phyloP scores from a whole-genome alignment of 768 basidiomycete species.

The Amanita polypyramis region DNA sequence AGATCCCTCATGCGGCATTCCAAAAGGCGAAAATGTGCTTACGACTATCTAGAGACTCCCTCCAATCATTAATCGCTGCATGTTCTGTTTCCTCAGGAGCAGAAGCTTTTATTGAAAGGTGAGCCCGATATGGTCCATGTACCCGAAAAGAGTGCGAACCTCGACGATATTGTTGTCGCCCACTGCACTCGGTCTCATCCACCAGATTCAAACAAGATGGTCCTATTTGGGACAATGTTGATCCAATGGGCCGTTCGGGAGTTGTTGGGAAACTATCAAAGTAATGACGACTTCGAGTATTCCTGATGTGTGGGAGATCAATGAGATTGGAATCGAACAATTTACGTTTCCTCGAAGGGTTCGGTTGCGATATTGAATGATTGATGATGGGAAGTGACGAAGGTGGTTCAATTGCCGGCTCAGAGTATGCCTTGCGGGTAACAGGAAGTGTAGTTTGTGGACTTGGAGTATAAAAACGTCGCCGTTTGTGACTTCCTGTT shows the following conservation, averaged over 20 bases:
- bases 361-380: slow-evolving; percentile 2
- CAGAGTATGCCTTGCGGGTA: neutral
- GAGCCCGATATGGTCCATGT: neutral
- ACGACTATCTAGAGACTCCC: neutral
- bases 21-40: neutral
- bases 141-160: neutral
- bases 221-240: neutral
- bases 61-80: too few relatives aligned
- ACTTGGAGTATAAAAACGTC: neutral
- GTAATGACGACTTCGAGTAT: neutral
- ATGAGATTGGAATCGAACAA: neutral
- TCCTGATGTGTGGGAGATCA: neutral
- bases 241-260: neutral
- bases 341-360: slow-evolving; percentile 2
- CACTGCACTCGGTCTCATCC: neutral
- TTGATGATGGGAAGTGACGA: neutral
- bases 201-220: neutral
- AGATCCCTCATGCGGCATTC: neutral
- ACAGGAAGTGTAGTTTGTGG: neutral
- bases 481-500: neutral
- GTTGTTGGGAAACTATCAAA: neutral
- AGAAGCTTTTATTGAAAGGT: neutral
- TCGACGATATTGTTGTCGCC: neutral
- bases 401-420: neutral
- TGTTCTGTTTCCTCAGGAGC: neutral